phyloP scores from a whole-genome alignment of 768 basidiomycete species.

The Thelephora aurantiotincta region DNA sequence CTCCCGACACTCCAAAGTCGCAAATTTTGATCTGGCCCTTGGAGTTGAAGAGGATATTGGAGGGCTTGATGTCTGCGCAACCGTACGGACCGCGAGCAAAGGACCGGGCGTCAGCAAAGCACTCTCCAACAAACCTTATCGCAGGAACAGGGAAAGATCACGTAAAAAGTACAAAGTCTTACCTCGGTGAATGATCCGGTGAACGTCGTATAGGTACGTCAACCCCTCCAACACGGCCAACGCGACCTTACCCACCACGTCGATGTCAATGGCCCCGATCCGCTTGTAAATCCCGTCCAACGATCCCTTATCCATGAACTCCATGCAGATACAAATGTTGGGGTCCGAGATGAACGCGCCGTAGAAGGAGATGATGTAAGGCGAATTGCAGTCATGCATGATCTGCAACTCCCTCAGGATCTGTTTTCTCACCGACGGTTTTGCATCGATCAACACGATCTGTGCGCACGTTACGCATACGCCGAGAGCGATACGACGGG shows the following conservation, averaged over 20 bases:
- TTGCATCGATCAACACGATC: slow-evolving; percentile 95
- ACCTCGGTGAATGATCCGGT: slow-evolving; percentile 98
- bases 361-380: slow-evolving; percentile 92
- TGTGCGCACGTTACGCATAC: slow-evolving; percentile 15
- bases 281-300: slow-evolving; percentile 94
- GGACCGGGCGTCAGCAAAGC: neutral
- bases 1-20: slow-evolving; percentile 97
- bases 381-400: slow-evolving; percentile 94
- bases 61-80: slow-evolving; percentile 88
- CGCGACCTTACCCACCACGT: slow-evolving; percentile 89
- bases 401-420: slow-evolving; percentile 96
- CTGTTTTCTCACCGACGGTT: slow-evolving; percentile 92
- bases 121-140: neutral
- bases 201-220: slow-evolving; percentile 94
- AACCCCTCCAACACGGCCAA: slow-evolving; percentile 88
- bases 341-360: slow-evolving; percentile 95
- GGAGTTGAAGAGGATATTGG: slow-evolving; percentile 93
- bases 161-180: slow-evolving; percentile 12
- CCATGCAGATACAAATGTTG: slow-evolving; percentile 99
- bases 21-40: slow-evolving; percentile 96
- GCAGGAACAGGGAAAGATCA: neutral
- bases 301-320: slow-evolving; percentile 88
- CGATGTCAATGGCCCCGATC: slow-evolving; percentile 86
- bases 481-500: neutral
- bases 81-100: neutral